Evolutionary conservation across 1,284 basidiomycete genomes (phyloP), one percentile per base, ranked within the genome.

Genomic region (Rhodotorula sp.): DNA sequence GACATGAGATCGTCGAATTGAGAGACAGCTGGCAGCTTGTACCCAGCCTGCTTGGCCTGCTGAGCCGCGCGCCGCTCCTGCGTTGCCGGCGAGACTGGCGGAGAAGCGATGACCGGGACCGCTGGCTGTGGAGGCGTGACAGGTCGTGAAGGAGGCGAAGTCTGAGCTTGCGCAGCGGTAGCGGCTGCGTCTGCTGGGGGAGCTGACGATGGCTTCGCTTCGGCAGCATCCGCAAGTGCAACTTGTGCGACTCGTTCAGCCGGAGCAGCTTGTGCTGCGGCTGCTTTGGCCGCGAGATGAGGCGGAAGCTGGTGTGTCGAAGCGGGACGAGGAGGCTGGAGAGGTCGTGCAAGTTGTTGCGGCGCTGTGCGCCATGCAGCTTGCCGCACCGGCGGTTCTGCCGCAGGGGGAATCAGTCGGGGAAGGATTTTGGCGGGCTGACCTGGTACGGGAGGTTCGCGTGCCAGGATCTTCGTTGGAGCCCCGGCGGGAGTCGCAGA

Each of bases 1-100:
- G 89, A 91, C 85, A 96, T 89, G 63, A 88, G 87, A 77, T 92
- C 89, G 76, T 93, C 89, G 75, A 94, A 81, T 22, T 89, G 84
- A 8, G 89, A 87, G 84, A 91, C 88, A 24, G 87, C 83, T 53
- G 86, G 86, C 74, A 88, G 89, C 76, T 86, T 80, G 77, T 76
- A 76, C 18, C 64, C 72, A 10, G 54, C 46, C 40, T 44, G 40
- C 52, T 68, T 67, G 16, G 54, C 50, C 20, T 50, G 28, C 0
- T 58, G 24, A 13, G 54, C 7, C 0, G 44, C 44, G 1, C 40
- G 40, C 9, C 31, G n/a, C n/a, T 56, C 44, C 46, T n/a, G 58
- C 58, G 44, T 34, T n/a, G 61, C 50, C 2, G 68, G 64, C 15
- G 68, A 70, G 2, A 34, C 30, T 10, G 50, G 60, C 4, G 60